Percentiles rank a stretch among this genome's conserved stretches.
These are phyloP conservation scores for Ichthyophthirius multifiliis DNA, from an alignment of 169 alveolate species.

Conservation along the genomic window DNA sequence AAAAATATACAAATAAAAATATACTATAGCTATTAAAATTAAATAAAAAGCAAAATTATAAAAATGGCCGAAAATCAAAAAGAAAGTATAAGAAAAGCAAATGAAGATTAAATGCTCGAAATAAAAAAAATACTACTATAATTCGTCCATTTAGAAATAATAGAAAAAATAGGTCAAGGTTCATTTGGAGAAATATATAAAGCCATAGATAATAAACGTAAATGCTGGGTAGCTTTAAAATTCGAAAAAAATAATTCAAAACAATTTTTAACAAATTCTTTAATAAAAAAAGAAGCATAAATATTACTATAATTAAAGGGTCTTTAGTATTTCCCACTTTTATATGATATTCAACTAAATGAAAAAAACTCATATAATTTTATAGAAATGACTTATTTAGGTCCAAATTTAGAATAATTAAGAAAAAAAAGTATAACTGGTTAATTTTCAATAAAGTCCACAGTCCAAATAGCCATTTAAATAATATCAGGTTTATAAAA, in stretches of 20 bases:
- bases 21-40: too few relatives aligned
- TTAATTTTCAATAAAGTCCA: background rate
- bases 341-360: background rate
- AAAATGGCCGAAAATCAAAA: too few relatives aligned
- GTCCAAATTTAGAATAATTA: slow-evolving; percentile 1
- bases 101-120: background rate
- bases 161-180: slow-evolving; percentile 6
- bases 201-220: background rate
- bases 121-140: background rate
- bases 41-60: too few relatives aligned
- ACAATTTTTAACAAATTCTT: background rate
- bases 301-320: background rate
- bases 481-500: slow-evolving; percentile 8
- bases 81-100: too few relatives aligned
- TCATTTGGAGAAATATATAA: slow-evolving; percentile 3
- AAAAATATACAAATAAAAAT: too few relatives aligned
- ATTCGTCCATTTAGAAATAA: background rate
- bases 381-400: background rate
- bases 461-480: slow-evolving; percentile 4
- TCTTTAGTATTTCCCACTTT: background rate
- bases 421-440: slow-evolving; percentile 14
- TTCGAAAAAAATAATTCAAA: background rate
- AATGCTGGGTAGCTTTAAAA: background rate
- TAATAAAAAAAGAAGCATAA: background rate
- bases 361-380: background rate